Percentiles rank a stretch among this genome's conserved stretches.
Conservation (phyloP, 139 green algal species). For the Chlorella sp. region DNA sequence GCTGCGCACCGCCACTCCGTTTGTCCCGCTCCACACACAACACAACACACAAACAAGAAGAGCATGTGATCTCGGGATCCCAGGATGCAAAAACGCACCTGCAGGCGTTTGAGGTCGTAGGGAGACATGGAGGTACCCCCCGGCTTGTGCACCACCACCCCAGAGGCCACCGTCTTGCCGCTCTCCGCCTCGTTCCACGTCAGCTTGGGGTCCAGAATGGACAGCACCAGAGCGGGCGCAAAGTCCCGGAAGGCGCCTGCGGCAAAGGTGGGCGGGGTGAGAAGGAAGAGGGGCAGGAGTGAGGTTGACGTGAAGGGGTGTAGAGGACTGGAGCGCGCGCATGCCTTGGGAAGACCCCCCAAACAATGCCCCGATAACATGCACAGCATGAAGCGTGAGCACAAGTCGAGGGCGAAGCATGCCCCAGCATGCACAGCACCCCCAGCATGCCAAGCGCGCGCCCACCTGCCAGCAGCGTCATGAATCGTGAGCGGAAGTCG, state of each 20-base stretch:
- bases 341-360: no score
- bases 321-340: no score
- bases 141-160: conserved; percentile 49
- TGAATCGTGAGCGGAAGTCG: conserved; percentile 80
- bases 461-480: conserved; percentile 53
- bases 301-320: neutral
- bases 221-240: conserved; percentile 81
- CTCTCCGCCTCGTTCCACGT: conserved; percentile 77
- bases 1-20: no score
- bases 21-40: no score
- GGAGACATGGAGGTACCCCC: conserved; percentile 73
- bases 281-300: neutral
- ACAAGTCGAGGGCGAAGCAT: neutral
- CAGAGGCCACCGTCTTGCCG: conserved; percentile 37
- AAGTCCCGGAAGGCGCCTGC: conserved; percentile 62
- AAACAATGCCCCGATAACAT: no score
- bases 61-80: no score
- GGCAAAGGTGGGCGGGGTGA: neutral
- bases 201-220: conserved; percentile 88
- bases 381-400: no score
- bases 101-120: conserved; percentile 93
- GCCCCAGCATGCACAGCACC: neutral
- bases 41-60: neutral
- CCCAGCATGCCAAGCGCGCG: neutral
- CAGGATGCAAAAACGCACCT: no score